Percentiles rank a stretch among this genome's conserved stretches.
phyloP scores from a whole-genome alignment of 352 stramenopile species.

The Phytophthora vignae region DNA sequence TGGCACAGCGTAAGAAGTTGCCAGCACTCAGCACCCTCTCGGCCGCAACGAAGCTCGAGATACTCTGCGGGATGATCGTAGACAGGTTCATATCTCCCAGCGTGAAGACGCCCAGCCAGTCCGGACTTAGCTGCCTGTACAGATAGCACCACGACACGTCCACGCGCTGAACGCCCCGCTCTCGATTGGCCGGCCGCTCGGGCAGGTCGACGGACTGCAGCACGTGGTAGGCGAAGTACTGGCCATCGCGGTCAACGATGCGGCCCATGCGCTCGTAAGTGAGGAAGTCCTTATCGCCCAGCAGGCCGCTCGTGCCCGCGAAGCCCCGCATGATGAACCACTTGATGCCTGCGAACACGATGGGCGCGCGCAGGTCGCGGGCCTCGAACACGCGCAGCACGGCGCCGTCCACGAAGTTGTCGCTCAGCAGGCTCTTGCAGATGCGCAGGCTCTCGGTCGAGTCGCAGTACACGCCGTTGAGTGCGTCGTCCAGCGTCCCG shows the following conservation, averaged over 20 bases:
- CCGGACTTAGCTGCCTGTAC: conserved; percentile 55
- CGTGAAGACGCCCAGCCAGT: conserved; percentile 68
- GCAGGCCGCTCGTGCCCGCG: conserved; percentile 39
- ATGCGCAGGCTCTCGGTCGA: conserved; percentile 62
- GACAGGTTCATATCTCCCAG: conserved; percentile 52
- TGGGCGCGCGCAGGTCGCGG: conserved; percentile 45
- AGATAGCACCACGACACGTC: conserved; percentile 64
- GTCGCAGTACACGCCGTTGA: conserved; percentile 62
- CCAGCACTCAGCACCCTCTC: conserved; percentile 54
- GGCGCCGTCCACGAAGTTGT: conserved; percentile 61
- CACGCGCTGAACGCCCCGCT: conserved; percentile 41
- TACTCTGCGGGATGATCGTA: conserved; percentile 25
- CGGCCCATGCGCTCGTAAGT: conserved; percentile 70
- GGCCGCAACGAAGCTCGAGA: conserved; percentile 45
- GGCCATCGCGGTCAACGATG: conserved; percentile 56
- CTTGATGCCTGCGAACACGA: conserved; percentile 72
- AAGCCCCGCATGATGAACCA: conserved; percentile 59
- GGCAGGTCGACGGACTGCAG: conserved; percentile 63
- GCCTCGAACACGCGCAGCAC: conserved; percentile 65
- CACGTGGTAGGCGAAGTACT: conserved; percentile 68
- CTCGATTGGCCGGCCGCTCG: conserved; percentile 54
- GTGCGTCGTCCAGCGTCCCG: conserved; percentile 55
- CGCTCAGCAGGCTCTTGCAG: conserved; percentile 56
- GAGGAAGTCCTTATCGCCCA: conserved; percentile 61
- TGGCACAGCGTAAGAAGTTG: conserved; percentile 51